phyloP scores from a whole-genome alignment of 2,329 filamentous ascomycete species.

The Purpureocillium lavendulum region DNA sequence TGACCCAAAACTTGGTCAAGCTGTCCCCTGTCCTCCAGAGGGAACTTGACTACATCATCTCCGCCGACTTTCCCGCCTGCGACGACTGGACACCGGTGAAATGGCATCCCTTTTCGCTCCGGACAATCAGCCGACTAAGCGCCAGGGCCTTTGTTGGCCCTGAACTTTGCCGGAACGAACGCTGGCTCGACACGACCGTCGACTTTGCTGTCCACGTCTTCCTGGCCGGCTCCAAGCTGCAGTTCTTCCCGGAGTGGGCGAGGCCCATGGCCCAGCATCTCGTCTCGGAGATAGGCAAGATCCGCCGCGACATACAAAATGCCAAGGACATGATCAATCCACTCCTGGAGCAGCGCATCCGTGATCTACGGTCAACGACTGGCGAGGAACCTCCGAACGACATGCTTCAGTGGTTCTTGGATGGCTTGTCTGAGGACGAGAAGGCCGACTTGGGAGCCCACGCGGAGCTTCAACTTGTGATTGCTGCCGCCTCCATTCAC shows the following conservation, averaged over 20 bases:
- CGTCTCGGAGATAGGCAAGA: slow-evolving; percentile 36
- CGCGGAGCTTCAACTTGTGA: slow-evolving; percentile 33
- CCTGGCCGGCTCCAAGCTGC: slow-evolving; percentile 38
- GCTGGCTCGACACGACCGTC: slow-evolving; percentile 45
- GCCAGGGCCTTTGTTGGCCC: slow-evolving; percentile 45
- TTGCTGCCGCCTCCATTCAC: slow-evolving; percentile 36
- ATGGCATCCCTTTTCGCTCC: slow-evolving; percentile 42
- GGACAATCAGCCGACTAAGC: slow-evolving; percentile 43
- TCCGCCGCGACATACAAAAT: slow-evolving; percentile 31
- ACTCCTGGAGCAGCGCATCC: slow-evolving; percentile 36
- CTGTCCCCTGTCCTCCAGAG: slow-evolving; percentile 36
- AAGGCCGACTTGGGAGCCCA: slow-evolving; percentile 28
- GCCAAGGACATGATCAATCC: slow-evolving; percentile 36
- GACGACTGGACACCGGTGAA: slow-evolving; percentile 47
- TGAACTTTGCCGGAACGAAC: slow-evolving; percentile 39
- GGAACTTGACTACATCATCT: slow-evolving; percentile 37
- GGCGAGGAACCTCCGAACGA: slow-evolving; percentile 30
- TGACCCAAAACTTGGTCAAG: slow-evolving; percentile 37
- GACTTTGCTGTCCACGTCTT: slow-evolving; percentile 43
- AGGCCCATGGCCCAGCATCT: slow-evolving; percentile 37
- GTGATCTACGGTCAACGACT: slow-evolving; percentile 26
- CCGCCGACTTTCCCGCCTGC: slow-evolving; percentile 39
- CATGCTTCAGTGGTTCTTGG: slow-evolving; percentile 36
- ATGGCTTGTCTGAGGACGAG: slow-evolving; percentile 28
- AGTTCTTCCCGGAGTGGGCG: slow-evolving; percentile 42